Evolutionary conservation across 2,329 filamentous ascomycete genomes (phyloP).

Genomic region (Fusarium sp.): DNA sequence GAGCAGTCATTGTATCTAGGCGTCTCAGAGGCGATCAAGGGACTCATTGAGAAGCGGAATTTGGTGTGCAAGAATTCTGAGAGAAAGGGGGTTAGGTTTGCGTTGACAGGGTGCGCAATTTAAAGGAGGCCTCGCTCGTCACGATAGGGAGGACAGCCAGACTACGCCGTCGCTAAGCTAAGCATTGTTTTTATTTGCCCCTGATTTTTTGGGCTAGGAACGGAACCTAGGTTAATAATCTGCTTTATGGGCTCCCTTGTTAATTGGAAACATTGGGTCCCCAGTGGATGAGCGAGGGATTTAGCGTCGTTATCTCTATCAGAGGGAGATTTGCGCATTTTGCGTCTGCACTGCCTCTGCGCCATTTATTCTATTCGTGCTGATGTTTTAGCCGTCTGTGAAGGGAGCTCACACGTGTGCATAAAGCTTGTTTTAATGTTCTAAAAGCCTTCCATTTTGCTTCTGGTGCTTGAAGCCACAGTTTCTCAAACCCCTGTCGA

Average conservation of each 20-base stretch:
- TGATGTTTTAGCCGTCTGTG: background rate
- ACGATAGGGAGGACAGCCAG: constrained; percentile 15
- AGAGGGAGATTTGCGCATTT: background rate
- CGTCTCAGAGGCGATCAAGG: constrained; percentile 36
- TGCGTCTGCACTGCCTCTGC: constrained; percentile 2
- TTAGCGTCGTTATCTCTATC: constrained; percentile 22
- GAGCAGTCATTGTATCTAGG: constrained; percentile 44
- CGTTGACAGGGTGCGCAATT: constrained; percentile 33
- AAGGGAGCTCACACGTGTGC: background rate
- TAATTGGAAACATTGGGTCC: constrained; percentile 45
- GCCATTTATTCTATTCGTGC: constrained; percentile 15
- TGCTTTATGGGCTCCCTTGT: constrained; percentile 19
- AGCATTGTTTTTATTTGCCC: constrained; percentile 34
- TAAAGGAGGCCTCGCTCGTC: constrained; percentile 24
- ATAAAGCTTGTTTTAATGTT: background rate
- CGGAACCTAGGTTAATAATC: constrained; percentile 18
- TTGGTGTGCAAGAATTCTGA: background rate
- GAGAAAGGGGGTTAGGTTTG: constrained; percentile 19
- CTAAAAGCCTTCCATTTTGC: constrained; percentile 9
- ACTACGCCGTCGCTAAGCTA: constrained; percentile 17
- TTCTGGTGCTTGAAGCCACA: constrained; percentile 17
- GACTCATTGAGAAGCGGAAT: constrained; percentile 36
- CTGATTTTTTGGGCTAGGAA: constrained; percentile 29
- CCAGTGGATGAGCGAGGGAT: constrained; percentile 29
- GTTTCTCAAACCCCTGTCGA: constrained; percentile 7